Evolutionary conservation across 768 basidiomycete species (phyloP), one percentile per base, ranked within the genome.

Genomic region (Calocera viscosa): DNA sequence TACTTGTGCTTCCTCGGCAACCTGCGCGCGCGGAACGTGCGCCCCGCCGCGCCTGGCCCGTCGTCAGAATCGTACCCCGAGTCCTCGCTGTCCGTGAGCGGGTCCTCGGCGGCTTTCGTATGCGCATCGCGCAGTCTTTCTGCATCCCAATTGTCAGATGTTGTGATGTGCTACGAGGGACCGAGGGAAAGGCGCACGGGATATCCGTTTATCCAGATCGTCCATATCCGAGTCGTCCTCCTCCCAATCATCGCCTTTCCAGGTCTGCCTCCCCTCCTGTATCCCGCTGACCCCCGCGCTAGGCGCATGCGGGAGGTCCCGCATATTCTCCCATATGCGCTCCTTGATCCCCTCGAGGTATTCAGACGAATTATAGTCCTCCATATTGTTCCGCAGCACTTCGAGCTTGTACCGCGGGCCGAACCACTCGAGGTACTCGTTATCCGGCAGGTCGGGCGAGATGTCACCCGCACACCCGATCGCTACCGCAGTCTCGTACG

Each of bases 401-500:
- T 97, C 94, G 39, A 99, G 80, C 68, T 94, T 82, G 76, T 94
- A 99, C 68, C 94, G 80, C 17, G 95, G 95, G 0, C 94, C 96
- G 75, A 94, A 98, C 87, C 94, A 99, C 75, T 98, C 95, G 74
- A 97, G 91, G 75, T 93, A 95, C 71, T 87, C 84, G 75, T 87
- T 90, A 85, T 86, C 92, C 1, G 90, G 90, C 67, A 93, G 76
- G 70, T 90, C 88, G 22, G 82, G 81, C 73, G 91, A 87, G 65
- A 90, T 86, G 14, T 82, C 82, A 43, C 90, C 79, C 73, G 94
- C 88, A 49, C 89, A 82, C 1, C 91, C 94, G n/a, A 94, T 82
- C 24, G 92, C 91, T 72, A 94, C 89, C 0, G 93, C 95, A 0
- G 96, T 99, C 76, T 99, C 95, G 78, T 91, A 95, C 33, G 94